These are phyloP conservation scores for Pisolithus tinctorius DNA, from an alignment of 768 basidiomycete species.

Conservation along the genomic window DNA sequence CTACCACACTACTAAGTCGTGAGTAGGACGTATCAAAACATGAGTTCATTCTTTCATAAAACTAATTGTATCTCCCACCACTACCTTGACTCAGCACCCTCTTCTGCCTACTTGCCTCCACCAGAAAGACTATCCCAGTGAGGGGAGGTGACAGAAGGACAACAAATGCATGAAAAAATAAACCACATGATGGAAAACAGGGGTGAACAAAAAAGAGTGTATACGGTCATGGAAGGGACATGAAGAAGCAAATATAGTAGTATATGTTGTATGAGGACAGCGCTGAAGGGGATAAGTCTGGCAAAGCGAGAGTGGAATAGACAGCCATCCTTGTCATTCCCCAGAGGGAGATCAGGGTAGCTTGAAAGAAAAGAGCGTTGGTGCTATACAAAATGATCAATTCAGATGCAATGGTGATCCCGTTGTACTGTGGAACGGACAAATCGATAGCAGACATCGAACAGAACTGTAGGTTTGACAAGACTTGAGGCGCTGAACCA, in stretches of 20 bases:
- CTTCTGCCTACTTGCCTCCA: no score
- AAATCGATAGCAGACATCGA: conserved; percentile 10
- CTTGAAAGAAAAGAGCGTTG: conserved; percentile 30
- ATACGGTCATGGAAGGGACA: no score
- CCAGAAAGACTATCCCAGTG: conserved; percentile 18
- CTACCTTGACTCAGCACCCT: no score
- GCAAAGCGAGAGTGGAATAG: no score
- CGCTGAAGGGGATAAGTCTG: no score
- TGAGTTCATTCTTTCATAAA: background rate
- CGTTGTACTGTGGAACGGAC: conserved; percentile 14
- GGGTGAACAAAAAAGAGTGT: conserved; percentile 16
- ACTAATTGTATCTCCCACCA: background rate
- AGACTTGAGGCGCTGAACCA: conserved; percentile 12
- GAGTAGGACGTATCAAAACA: background rate
- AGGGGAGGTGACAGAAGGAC: conserved; percentile 65
- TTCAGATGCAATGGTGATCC: conserved; percentile 21
- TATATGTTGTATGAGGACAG: no score
- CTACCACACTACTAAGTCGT: no score
- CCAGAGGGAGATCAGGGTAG: no score
- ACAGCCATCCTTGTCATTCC: no score
- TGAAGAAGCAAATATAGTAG: no score
- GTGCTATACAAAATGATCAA: conserved; percentile 44
- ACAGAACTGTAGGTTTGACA: conserved; percentile 11
- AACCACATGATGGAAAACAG: conserved; percentile 15
- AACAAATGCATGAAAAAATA: conserved; percentile 37